These are phyloP conservation scores for Spinacia oleracea DNA, from an alignment of 179 eudicot genomes.

Conservation along the genomic window DNA sequence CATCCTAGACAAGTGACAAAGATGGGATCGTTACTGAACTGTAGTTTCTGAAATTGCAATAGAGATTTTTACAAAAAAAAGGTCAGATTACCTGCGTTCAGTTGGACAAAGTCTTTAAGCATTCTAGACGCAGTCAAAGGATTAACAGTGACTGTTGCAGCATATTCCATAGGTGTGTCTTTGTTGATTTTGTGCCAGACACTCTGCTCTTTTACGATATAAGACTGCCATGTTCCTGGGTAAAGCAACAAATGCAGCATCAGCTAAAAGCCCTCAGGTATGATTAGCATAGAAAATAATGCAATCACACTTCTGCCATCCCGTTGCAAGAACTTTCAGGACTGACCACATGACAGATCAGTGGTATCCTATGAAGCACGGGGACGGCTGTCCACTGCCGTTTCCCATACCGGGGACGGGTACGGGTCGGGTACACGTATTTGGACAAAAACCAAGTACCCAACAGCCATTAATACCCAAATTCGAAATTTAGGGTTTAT, in stretches of 20 bases:
- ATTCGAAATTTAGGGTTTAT: no score
- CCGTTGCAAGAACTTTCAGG: not conserved
- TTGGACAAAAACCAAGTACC: no score
- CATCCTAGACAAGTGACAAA: not conserved
- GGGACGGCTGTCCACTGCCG: no score
- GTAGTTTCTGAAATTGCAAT: not conserved
- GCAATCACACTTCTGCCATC: not conserved
- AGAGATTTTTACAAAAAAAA: no score
- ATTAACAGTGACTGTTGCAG: conserved; percentile 87
- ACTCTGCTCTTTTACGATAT: conserved; percentile 71
- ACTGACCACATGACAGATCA: not conserved
- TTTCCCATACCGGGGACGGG: no score
- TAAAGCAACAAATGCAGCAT: conserved; percentile 1
- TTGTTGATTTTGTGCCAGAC: conserved; percentile 83
- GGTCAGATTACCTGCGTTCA: conserved; percentile 53
- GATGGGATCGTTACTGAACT: not conserved
- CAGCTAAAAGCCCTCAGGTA: not conserved
- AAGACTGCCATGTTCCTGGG: conserved; percentile 90
- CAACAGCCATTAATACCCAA: no score
- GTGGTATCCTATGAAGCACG: no score
- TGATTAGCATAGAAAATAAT: not conserved
- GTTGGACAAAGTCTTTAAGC: conserved; percentile 72
- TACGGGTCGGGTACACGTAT: no score
- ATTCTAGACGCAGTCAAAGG: conserved; percentile 87
- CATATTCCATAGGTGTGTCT: conserved; percentile 70